Conservation (phyloP, 75 land plant species). For the Azolla pinnata region DNA sequence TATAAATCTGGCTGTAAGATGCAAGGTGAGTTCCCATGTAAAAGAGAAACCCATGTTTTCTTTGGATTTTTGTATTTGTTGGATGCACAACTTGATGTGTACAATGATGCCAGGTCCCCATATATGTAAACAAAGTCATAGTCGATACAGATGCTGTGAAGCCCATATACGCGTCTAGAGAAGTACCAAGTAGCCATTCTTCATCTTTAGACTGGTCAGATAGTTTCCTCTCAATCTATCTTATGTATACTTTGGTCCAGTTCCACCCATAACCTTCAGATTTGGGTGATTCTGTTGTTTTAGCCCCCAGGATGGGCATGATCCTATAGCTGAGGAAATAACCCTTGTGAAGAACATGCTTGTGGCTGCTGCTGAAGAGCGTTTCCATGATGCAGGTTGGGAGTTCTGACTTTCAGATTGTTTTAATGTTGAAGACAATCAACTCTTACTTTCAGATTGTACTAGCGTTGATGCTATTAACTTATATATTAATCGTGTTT, state of each 20-base stretch:
- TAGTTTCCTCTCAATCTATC: too few relatives aligned
- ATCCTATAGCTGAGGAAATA: slow-evolving; percentile 51
- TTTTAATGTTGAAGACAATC: neutral
- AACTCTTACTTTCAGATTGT: neutral
- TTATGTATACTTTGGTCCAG: too few relatives aligned
- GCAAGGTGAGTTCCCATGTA: slow-evolving; percentile 44
- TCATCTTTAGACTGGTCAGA: too few relatives aligned
- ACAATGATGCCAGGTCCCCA: slow-evolving; percentile 62
- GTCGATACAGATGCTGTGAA: slow-evolving; percentile 53
- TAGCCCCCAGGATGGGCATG: slow-evolving; percentile 52
- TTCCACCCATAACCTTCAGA: too few relatives aligned
- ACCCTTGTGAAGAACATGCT: slow-evolving; percentile 47
- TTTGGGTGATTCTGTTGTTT: too few relatives aligned
- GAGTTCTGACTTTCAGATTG: neutral
- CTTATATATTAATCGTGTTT: neutral
- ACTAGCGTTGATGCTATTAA: too few relatives aligned
- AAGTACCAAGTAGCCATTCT: too few relatives aligned
- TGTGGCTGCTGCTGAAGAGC: slow-evolving; percentile 50
- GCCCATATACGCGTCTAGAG: slow-evolving; percentile 26
- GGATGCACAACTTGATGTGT: too few relatives aligned
- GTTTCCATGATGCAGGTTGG: slow-evolving; percentile 62
- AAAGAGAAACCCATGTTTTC: too few relatives aligned
- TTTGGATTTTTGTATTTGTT: too few relatives aligned
- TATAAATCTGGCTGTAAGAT: slow-evolving; percentile 62
- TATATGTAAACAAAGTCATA: slow-evolving; percentile 52